phyloP scores from a whole-genome alignment of 73 alveolate species.

The Blepharisma japonicum region DNA sequence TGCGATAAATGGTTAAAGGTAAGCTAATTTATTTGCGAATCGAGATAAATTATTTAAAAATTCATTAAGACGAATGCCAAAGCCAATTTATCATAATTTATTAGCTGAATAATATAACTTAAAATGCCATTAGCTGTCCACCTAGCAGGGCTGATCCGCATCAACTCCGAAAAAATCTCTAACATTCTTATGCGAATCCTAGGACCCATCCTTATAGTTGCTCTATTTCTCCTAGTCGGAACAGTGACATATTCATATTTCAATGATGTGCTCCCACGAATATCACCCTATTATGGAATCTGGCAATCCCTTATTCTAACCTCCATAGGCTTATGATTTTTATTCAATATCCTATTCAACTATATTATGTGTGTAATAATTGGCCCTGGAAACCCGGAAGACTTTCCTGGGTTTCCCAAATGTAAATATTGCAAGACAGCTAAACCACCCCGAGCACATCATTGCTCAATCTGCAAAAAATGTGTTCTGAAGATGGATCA shows the following conservation, averaged over 20 bases:
- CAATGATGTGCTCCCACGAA: background rate
- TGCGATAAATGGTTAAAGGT: too few relatives aligned
- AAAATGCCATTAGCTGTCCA: slow-evolving; percentile 20
- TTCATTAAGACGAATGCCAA: too few relatives aligned
- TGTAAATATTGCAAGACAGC: background rate
- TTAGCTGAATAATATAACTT: too few relatives aligned
- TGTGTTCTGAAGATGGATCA: slow-evolving; percentile 28
- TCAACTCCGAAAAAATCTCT: slow-evolving; percentile 2
- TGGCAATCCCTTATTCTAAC: background rate
- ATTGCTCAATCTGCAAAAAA: slow-evolving; percentile 13
- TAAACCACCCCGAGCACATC: slow-evolving; percentile 8
- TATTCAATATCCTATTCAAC: background rate
- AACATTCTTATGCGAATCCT: background rate
- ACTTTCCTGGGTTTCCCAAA: background rate
- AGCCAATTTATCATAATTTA: too few relatives aligned
- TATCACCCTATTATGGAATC: background rate
- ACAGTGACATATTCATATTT: background rate
- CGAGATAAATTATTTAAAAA: too few relatives aligned
- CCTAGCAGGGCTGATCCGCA: slow-evolving; percentile 14
- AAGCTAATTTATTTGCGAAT: too few relatives aligned
- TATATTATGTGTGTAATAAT: background rate
- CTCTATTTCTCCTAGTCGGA: background rate
- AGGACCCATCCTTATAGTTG: background rate
- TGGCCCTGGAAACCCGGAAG: background rate
- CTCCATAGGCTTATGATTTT: background rate